phyloP scores from a whole-genome alignment of 2,329 filamentous ascomycete species.

The Nothopassalora personata region DNA sequence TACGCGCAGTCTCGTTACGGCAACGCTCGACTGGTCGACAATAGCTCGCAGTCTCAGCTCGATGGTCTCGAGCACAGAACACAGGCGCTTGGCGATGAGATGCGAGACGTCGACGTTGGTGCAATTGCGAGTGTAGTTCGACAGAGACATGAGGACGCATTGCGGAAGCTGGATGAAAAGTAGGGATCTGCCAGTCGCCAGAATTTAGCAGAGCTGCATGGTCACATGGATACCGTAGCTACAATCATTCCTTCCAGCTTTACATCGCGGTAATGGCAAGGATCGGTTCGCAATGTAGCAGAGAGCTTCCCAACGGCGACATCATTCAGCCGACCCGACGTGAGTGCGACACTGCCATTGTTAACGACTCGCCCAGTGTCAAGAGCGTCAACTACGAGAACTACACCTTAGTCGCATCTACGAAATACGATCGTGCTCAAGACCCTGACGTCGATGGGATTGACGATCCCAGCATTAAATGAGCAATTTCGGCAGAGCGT shows the following conservation, averaged over 20 bases:
- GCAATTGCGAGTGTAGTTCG: constrained; percentile 18
- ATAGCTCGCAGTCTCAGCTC: constrained; percentile 27
- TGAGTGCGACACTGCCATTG: too few relatives aligned
- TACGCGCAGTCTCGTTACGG: constrained; percentile 32
- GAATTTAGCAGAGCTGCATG: not conserved
- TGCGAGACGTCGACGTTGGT: constrained; percentile 33
- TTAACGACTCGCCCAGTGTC: too few relatives aligned
- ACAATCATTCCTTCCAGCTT: not conserved
- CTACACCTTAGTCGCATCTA: too few relatives aligned
- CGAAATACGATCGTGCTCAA: too few relatives aligned
- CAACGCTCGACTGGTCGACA: constrained; percentile 20
- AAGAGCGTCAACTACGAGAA: too few relatives aligned
- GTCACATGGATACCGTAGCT: not conserved
- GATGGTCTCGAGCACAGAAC: constrained; percentile 35
- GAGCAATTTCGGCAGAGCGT: not conserved
- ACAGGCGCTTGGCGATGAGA: constrained; percentile 34
- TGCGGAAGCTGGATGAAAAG: constrained; percentile 4
- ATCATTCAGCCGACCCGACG: too few relatives aligned
- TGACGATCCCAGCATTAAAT: not conserved
- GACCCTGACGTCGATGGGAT: not conserved
- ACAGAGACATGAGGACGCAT: constrained; percentile 16
- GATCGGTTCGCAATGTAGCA: too few relatives aligned
- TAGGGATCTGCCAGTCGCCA: not conserved
- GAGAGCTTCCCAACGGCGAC: too few relatives aligned
- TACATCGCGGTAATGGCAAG: not conserved